Conservation (phyloP, 2,329 filamentous ascomycete species). For the Diaporthe caulivora region DNA sequence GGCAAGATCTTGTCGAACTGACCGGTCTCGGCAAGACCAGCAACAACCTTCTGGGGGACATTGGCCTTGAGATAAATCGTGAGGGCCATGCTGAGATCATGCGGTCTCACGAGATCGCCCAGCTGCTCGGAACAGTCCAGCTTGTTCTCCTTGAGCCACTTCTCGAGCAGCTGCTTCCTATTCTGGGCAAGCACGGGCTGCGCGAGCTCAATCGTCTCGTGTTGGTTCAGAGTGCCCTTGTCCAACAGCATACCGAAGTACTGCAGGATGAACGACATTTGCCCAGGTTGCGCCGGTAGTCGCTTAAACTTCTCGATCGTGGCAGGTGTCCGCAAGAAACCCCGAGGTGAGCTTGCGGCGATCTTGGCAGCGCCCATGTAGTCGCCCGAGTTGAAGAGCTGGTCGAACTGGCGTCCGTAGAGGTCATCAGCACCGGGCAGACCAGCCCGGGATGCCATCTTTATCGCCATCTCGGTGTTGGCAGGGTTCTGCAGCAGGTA, state of each 20-base stretch:
- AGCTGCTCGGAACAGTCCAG: constrained; percentile 96
- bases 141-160: constrained; percentile 98
- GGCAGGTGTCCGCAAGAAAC: constrained; percentile 92
- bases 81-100: constrained; percentile 90
- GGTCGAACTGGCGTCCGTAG: constrained; percentile 93
- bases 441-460: constrained; percentile 93
- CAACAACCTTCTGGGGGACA: constrained; percentile 92
- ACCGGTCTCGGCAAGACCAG: constrained; percentile 93
- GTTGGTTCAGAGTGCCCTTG: constrained; percentile 91
- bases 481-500: constrained; percentile 97
- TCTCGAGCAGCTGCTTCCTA: constrained; percentile 94
- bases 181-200: constrained; percentile 93
- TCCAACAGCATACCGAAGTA: constrained; percentile 98
- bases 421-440: constrained; percentile 94
- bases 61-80: constrained; percentile 92
- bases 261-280: constrained; percentile 94
- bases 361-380: constrained; percentile 94
- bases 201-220: constrained; percentile 94
- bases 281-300: constrained; percentile 81
- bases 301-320: constrained; percentile 98
- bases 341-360: constrained; percentile 94
- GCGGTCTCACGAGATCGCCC: constrained; percentile 90
- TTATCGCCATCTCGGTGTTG: constrained; percentile 93
- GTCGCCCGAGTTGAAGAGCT: constrained; percentile 82
- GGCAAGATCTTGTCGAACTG: constrained; percentile 97